Base-by-base conservation (phyloP, 352 stramenopile species). In the Detonula confervacea region DNA sequence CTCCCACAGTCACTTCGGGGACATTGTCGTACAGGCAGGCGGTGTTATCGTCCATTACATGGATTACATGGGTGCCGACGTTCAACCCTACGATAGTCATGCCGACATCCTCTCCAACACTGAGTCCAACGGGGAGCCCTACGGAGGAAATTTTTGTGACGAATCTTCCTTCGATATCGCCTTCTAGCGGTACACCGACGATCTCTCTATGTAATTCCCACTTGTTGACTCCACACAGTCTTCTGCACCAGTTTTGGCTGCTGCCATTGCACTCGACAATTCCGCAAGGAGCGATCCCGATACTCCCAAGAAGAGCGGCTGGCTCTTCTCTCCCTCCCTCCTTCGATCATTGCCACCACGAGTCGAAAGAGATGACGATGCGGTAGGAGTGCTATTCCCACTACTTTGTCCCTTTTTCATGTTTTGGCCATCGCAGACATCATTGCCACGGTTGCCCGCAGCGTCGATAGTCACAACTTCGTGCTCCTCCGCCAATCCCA, bases 261-360 rank as follows among this genome's bases (percentile, higher is more conserved):
- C 42, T 29, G 3, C 25, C 14, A 80, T 56, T 46, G 52, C 52
- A 59, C 54, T 73, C 14, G 51, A 30, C 1, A 81, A 35, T 59
- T 81, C 73, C 18, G 56, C 35, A 33, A 81, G 57, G 22, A 74
- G 47, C 55, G 56, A 59, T 9, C 73, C 73, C 18, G 67, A 37
- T 0, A 63, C 72, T 12, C 72, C 72, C 12, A 81, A 35, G 29
- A 75, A 76, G 22, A 81, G 63, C 3, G 73, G 56, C 8, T 24
- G 35, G 22, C 54, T 52, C 2, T 0, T 37, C 1, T 7, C 51
- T 14, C 5, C 6, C 12, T 14, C 11, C n/a, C 1, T 1, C 11
- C 2, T 37, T 14, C 4, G 1, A 22, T 68, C 14, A 16, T n/a
- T 24, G 18, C 20, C 20, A 54, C 14, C 7, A n/a, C n/a, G n/a